These are phyloP conservation scores for Gaertneriomyces sp. DNA, from an alignment of 192 early-diverging fungal species.

Conservation along the genomic window DNA sequence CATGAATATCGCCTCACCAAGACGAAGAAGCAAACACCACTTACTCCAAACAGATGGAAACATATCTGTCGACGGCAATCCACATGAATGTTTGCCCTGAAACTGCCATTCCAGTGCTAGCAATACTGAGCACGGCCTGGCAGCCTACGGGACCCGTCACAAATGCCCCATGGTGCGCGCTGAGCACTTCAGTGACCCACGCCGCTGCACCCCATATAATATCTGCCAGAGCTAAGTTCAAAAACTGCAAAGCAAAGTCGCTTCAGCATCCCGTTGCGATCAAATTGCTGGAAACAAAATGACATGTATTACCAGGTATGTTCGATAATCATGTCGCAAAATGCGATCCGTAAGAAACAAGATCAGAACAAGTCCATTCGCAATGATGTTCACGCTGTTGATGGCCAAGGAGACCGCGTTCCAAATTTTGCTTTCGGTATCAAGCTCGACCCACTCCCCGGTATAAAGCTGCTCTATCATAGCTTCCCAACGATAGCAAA, in stretches of 20 bases:
- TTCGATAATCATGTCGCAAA: too few relatives aligned
- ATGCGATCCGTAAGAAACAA: too few relatives aligned
- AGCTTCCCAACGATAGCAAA: too few relatives aligned
- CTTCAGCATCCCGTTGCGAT: too few relatives aligned
- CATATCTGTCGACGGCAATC: constrained; percentile 2
- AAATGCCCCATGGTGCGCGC: background rate
- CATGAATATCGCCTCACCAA: background rate
- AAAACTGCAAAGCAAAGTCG: background rate
- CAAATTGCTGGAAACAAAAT: too few relatives aligned
- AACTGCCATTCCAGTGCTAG: constrained; percentile 4
- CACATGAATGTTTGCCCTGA: constrained; percentile 9
- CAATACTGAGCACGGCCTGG: background rate
- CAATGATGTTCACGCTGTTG: too few relatives aligned
- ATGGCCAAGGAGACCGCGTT: too few relatives aligned
- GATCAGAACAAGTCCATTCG: too few relatives aligned
- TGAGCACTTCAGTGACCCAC: background rate
- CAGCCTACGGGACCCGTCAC: background rate
- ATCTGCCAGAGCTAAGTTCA: constrained; percentile 7
- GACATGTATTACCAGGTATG: too few relatives aligned
- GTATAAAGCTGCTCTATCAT: too few relatives aligned
- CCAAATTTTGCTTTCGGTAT: too few relatives aligned
- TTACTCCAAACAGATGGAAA: background rate
- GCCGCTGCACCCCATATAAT: constrained; percentile 1
- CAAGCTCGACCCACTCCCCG: too few relatives aligned
- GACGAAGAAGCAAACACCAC: background rate